phyloP scores from a whole-genome alignment of 805 yeast genomes.

The Hanseniaspora lindneri region DNA sequence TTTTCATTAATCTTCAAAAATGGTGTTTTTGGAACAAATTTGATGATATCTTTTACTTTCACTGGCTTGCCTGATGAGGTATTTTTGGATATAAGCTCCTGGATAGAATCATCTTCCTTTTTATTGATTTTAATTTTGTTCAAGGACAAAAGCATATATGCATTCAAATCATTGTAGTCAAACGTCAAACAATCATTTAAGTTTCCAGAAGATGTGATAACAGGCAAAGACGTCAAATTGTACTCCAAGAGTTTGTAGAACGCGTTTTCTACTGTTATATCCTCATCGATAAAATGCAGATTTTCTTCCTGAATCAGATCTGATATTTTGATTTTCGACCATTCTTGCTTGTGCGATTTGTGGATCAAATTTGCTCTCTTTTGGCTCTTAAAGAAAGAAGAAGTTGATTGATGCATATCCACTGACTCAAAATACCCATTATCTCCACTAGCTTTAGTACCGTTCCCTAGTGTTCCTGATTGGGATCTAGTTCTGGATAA shows the following conservation, averaged over 20 bases:
- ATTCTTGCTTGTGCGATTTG: constrained; percentile 32
- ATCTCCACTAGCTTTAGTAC: constrained; percentile 17
- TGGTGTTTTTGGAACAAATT: constrained; percentile 77
- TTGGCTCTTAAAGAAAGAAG: constrained; percentile 18
- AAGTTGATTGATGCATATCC: constrained; percentile 14
- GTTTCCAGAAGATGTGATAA: constrained; percentile 27
- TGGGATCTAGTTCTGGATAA: constrained; percentile 10
- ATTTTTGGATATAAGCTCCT: constrained; percentile 28
- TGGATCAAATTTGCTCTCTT: constrained; percentile 14
- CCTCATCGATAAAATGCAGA: constrained; percentile 31
- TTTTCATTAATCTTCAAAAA: constrained; percentile 63
- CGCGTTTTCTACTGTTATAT: constrained; percentile 69
- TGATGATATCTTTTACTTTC: constrained; percentile 79
- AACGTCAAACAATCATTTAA: constrained; percentile 61
- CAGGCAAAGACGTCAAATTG: constrained; percentile 79
- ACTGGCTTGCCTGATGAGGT: constrained; percentile 85
- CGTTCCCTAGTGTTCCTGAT: not conserved
- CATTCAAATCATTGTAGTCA: constrained; percentile 83
- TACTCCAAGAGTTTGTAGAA: constrained; percentile 63
- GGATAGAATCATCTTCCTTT: constrained; percentile 18
- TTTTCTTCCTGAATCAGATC: constrained; percentile 47
- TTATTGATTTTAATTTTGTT: constrained; percentile 44
- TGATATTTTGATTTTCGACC: constrained; percentile 60
- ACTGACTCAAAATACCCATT: constrained; percentile 12
- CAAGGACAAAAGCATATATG: constrained; percentile 72